Evolutionary conservation across 1,284 basidiomycete species (phyloP).

Genomic region (Moesziomyces sp.): DNA sequence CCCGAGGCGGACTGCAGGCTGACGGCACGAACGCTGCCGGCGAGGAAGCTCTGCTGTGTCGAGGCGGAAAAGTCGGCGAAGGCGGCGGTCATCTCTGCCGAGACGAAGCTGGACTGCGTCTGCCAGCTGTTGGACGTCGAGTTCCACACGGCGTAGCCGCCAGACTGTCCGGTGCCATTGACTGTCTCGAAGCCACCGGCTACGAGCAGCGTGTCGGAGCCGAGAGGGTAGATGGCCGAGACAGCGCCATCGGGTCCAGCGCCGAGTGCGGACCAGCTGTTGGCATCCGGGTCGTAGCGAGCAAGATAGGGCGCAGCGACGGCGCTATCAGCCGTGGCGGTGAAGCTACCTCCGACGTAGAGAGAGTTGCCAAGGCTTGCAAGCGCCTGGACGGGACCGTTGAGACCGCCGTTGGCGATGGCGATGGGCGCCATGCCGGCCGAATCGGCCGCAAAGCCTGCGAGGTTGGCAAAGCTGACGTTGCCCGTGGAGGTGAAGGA

Average conservation of each 20-base stretch:
- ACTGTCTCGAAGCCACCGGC: slow-evolving; percentile 80
- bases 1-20: slow-evolving; percentile 69
- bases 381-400: slow-evolving; percentile 61
- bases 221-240: slow-evolving; percentile 72
- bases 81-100: slow-evolving; percentile 79
- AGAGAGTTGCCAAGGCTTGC: slow-evolving; percentile 70
- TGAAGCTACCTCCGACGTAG: slow-evolving; percentile 87
- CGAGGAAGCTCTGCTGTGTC: slow-evolving; percentile 68
- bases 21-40: slow-evolving; percentile 69
- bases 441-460: slow-evolving; percentile 76
- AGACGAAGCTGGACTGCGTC: slow-evolving; percentile 44
- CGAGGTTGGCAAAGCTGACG: slow-evolving; percentile 77
- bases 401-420: slow-evolving; percentile 66
- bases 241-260: slow-evolving; percentile 84
- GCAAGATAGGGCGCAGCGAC: slow-evolving; percentile 73
- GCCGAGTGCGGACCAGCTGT: slow-evolving; percentile 78
- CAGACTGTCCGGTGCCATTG: slow-evolving; percentile 69
- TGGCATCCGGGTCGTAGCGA: slow-evolving; percentile 77
- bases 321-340: slow-evolving; percentile 75
- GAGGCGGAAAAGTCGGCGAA: slow-evolving; percentile 72
- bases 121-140: slow-evolving; percentile 76
- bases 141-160: slow-evolving; percentile 84
- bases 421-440: slow-evolving; percentile 68
- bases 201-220: slow-evolving; percentile 74
- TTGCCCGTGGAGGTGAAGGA: slow-evolving; percentile 75